Conservation (phyloP, 208 protist genomes). For the Wallacemonas sp. region DNA sequence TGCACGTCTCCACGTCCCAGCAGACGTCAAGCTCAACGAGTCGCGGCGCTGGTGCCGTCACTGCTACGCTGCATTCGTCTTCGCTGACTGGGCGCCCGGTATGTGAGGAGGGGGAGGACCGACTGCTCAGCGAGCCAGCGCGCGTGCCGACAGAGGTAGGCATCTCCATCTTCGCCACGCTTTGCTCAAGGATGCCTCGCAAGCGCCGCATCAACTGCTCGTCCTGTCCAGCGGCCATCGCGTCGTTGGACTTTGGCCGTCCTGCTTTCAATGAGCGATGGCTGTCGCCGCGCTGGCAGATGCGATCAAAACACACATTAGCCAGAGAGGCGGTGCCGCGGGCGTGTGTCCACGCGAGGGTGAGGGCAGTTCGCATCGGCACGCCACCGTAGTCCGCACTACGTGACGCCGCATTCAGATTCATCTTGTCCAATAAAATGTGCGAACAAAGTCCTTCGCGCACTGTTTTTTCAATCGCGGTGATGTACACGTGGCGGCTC, state of each 20-base stretch:
- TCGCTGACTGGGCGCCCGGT: too few species aligned
- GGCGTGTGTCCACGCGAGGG: conserved; percentile 51
- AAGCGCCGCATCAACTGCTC: conserved; percentile 15
- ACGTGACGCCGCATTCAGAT: conserved; percentile 57
- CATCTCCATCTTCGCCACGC: conserved; percentile 32
- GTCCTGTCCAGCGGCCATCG: not conserved
- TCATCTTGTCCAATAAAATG: conserved; percentile 86
- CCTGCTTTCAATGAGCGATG: conserved; percentile 60
- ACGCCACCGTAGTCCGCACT: conserved; percentile 44
- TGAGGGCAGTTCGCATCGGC: conserved; percentile 31
- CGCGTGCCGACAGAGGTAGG: conserved; percentile 15
- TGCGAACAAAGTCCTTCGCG: conserved; percentile 49
- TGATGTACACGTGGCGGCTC: conserved; percentile 46
- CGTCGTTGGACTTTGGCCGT: not conserved
- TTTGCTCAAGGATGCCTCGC: conserved; percentile 46
- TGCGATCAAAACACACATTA: conserved; percentile 58
- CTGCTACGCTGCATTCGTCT: not conserved
- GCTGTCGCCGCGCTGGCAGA: conserved; percentile 43
- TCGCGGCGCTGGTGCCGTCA: not conserved
- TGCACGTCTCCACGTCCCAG: conserved; percentile 18
- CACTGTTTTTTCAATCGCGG: conserved; percentile 40
- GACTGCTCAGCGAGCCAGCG: too few species aligned
- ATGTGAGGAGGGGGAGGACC: too few species aligned
- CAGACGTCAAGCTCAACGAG: conserved; percentile 54
- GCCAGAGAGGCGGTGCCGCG: conserved; percentile 41